Evolutionary conservation across 2,329 filamentous ascomycete species (phyloP).

Genomic region (Stemphylium lycopersici): DNA sequence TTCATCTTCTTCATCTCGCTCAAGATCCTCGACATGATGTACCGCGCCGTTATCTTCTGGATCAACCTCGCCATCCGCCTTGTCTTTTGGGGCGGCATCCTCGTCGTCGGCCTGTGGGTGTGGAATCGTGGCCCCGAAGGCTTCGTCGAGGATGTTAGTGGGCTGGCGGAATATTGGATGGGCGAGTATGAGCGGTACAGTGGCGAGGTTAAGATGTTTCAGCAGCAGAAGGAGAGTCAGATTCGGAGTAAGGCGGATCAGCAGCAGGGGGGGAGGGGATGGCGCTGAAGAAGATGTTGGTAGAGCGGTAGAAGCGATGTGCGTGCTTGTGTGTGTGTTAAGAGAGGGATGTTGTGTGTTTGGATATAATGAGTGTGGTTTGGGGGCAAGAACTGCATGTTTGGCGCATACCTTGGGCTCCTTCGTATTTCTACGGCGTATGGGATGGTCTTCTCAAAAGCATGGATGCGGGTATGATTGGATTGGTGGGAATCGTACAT

Average conservation of each 20-base stretch:
- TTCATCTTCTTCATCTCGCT: constrained; percentile 67
- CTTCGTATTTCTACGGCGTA: constrained; percentile 1
- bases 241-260: constrained; percentile 30
- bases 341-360: background rate
- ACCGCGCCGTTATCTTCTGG: constrained; percentile 77
- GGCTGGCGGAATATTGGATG: constrained; percentile 45
- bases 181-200: constrained; percentile 48
- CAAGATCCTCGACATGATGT: constrained; percentile 71
- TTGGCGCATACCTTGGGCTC: background rate
- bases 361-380: background rate
- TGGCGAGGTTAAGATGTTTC: constrained; percentile 34
- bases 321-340: too few relatives aligned
- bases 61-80: constrained; percentile 69
- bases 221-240: constrained; percentile 34
- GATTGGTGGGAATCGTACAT: background rate
- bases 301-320: too few relatives aligned
- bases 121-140: constrained; percentile 68
- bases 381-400: background rate
- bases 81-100: constrained; percentile 67
- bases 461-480: background rate
- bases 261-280: constrained; percentile 19
- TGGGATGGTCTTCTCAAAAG: background rate
- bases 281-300: constrained; percentile 12
- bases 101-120: constrained; percentile 61
- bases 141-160: constrained; percentile 64